Evolutionary conservation across 2,329 filamentous ascomycete genomes (phyloP).

Genomic region (Sarocladium strictum): DNA sequence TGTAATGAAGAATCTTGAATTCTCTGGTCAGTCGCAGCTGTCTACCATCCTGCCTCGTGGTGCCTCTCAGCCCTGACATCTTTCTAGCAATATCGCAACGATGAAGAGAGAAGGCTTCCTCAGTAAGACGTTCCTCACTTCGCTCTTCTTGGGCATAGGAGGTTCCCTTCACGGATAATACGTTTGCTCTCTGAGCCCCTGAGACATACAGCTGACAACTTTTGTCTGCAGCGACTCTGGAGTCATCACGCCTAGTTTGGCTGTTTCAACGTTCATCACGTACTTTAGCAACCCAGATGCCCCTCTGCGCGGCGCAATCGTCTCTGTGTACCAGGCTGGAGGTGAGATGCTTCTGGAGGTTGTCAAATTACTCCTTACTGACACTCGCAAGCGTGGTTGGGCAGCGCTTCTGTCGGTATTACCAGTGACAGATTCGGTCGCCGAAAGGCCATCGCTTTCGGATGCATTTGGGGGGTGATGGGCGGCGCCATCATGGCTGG

Average conservation of each 20-base stretch:
- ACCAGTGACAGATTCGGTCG: constrained; percentile 31
- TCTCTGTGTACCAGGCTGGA: constrained; percentile 34
- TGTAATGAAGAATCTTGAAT: background rate
- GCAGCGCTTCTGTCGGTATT: constrained; percentile 32
- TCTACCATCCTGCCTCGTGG: too few species aligned
- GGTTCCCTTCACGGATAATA: constrained; percentile 35
- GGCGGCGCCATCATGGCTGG: constrained; percentile 34
- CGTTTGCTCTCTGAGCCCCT: constrained; percentile 10
- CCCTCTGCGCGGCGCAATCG: constrained; percentile 30
- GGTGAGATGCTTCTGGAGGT: constrained; percentile 15
- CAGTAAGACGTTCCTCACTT: constrained; percentile 32
- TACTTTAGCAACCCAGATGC: constrained; percentile 30
- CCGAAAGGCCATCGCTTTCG: constrained; percentile 33
- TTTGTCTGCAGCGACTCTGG: constrained; percentile 28
- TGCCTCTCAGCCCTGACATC: too few species aligned
- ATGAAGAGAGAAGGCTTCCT: constrained; percentile 26
- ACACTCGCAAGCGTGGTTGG: constrained; percentile 27
- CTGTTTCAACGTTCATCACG: constrained; percentile 25
- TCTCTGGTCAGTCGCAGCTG: background rate
- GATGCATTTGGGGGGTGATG: constrained; percentile 32
- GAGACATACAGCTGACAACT: background rate
- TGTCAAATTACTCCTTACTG: background rate
- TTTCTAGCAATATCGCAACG: background rate
- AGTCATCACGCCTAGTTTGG: constrained; percentile 34
- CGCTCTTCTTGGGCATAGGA: constrained; percentile 32